Evolutionary conservation across 208 protist genomes (phyloP).

Genomic region (Trypanosomatidae sp.): DNA sequence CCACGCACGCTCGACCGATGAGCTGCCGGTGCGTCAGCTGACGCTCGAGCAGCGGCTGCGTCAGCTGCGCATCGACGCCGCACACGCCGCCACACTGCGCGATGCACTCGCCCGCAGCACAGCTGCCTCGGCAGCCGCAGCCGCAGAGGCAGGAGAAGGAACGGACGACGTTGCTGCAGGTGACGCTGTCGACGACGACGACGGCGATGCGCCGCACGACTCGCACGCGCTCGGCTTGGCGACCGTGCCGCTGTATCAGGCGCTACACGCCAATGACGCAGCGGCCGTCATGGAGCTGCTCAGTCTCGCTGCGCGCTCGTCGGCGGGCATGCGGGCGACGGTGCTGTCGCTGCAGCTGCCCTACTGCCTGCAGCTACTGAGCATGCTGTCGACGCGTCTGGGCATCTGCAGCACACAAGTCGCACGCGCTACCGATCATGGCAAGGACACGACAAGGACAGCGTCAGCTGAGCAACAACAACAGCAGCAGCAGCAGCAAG

Average conservation of each 20-base stretch:
- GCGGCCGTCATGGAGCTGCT: conserved; percentile 75
- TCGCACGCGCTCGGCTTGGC: conserved; percentile 42
- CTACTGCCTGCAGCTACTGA: conserved; percentile 62
- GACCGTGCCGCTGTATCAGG: conserved; percentile 75
- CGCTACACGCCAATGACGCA: conserved; percentile 63
- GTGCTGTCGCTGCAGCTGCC: conserved; percentile 54
- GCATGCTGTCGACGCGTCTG: conserved; percentile 46
- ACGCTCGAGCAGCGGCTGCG: conserved; percentile 68
- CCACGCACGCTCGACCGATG: conserved; percentile 54
- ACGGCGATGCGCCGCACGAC: conserved; percentile 1
- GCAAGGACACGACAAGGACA: background rate
- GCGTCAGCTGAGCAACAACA: background rate
- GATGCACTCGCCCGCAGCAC: conserved; percentile 6
- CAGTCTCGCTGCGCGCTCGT: conserved; percentile 32
- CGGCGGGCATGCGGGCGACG: conserved; percentile 40
- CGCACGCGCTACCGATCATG: conserved; percentile 1
- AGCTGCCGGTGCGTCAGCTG: conserved; percentile 44
- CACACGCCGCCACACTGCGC: conserved; percentile 3
- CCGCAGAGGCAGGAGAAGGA: background rate
- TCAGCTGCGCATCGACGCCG: conserved; percentile 15
- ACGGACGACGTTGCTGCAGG: conserved; percentile 1
- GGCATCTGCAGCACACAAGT: conserved; percentile 17
- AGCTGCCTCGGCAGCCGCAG: background rate
- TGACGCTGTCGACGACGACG: background rate
- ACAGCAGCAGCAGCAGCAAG: background rate